Evolutionary conservation across 805 yeast genomes (phyloP), one percentile per base, ranked within the genome.

Genomic region (Ogataea sp.): DNA sequence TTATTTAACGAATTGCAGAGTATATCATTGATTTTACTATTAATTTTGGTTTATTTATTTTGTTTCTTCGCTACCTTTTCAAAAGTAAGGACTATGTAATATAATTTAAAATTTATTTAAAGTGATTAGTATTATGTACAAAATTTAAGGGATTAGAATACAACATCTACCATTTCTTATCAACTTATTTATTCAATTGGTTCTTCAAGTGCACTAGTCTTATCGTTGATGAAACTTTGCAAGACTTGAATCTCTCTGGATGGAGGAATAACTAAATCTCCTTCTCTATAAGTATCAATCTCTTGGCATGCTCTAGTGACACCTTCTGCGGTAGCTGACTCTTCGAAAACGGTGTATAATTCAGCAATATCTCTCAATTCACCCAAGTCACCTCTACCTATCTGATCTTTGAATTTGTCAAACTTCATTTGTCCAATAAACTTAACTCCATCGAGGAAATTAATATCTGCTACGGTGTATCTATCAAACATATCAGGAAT

Each of bases 391-490:
- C 64, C 64, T 20, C 63, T 52, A 9, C 54, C 67, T 13, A 51
- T 39, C 26, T 45, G 42, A 8, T 47, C 45, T 17, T 46, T 48
- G 45, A 73, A 80, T 50, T 76, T 74, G 43, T 65, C 65, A 34
- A 78, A 64, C 63, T 85, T 85, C 56, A 87, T 62, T 51, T 75
- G 68, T 21, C 95, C 86, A 31, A 86, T 73, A 47, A 63, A 75
- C 48, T 75, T 67, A 32, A 89, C 66, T 20, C 96, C 96, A 39
- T 73, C 65, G 21, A 78, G 64, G 38, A 83, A 82, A 41, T 69
- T 65, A 37, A 68, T 63, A 52, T 82, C 83, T 13, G 79, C 78
- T 15, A 62, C 57, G 48, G 80, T 71, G 39, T 76, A 76, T 40
- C 72, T 80, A 35, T 78, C 68, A 40, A 74, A 65, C 39, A 75